Conservation (phyloP, 352 stramenopile genomes). For the Phytophthora megakarya region DNA sequence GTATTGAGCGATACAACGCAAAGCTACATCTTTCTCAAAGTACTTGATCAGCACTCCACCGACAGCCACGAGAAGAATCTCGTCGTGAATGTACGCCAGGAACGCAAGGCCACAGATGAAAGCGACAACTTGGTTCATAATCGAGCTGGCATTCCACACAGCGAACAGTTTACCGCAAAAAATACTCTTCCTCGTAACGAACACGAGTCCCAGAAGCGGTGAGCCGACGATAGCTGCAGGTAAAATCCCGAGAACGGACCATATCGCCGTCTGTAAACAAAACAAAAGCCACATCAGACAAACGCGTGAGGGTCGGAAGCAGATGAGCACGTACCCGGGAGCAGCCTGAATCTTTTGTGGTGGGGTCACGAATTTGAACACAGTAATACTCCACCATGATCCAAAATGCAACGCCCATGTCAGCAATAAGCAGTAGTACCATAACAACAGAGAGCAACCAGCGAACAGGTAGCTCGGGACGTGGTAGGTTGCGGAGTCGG, state of each 20-base stretch:
- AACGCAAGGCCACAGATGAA: constrained; percentile 64
- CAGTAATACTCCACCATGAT: constrained; percentile 88
- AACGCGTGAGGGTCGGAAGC: not conserved
- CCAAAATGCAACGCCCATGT: constrained; percentile 73
- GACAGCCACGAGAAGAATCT: constrained; percentile 61
- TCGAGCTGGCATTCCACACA: constrained; percentile 73
- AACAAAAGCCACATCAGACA: constrained; percentile 8
- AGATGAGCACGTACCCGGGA: constrained; percentile 57
- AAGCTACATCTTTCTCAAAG: constrained; percentile 64
- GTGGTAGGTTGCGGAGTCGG: constrained; percentile 55
- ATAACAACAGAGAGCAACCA: constrained; percentile 56
- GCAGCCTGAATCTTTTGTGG: constrained; percentile 67
- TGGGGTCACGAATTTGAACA: constrained; percentile 85
- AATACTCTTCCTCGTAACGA: constrained; percentile 70
- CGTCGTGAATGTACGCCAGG: constrained; percentile 72
- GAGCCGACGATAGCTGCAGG: constrained; percentile 63
- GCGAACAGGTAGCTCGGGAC: constrained; percentile 28
- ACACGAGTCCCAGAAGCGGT: constrained; percentile 71
- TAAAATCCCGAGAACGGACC: constrained; percentile 64
- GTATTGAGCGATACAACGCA: constrained; percentile 82
- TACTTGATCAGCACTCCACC: constrained; percentile 69
- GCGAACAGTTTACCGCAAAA: constrained; percentile 79
- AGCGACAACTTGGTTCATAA: constrained; percentile 72
- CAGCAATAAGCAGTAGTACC: constrained; percentile 67
- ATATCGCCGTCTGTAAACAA: constrained; percentile 52